A percentile compares a stretch with the other conserved stretches of the same genome.
Evolutionary conservation across 192 early-diverging fungal genomes (phyloP).

Genomic region (Coemansia sp.): DNA sequence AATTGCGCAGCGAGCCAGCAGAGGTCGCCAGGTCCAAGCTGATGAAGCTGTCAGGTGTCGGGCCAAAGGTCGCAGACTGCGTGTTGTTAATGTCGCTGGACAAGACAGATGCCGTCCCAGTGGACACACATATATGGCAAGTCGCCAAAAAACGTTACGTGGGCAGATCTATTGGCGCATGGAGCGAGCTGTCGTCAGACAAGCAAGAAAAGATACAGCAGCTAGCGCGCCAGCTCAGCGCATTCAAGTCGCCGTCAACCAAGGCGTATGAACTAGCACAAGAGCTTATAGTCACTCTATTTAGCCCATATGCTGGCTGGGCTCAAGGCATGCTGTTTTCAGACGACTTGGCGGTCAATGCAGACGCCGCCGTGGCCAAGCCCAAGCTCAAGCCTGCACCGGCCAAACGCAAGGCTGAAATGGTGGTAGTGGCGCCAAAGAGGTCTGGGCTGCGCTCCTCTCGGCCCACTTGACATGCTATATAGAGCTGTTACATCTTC

Average conservation of each 20-base stretch:
- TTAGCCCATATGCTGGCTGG: constrained; percentile 82
- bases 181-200: neutral
- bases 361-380: neutral
- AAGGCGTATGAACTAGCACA: constrained; percentile 68
- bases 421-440: neutral
- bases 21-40: constrained; percentile 58
- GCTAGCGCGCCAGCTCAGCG: constrained; percentile 30
- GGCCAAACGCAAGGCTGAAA: constrained; percentile 20
- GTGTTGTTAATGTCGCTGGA: constrained; percentile 90
- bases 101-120: constrained; percentile 73
- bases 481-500: constrained; percentile 27
- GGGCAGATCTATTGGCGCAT: neutral
- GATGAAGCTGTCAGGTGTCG: constrained; percentile 75
- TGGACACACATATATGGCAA: constrained; percentile 97
- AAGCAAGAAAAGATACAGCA: constrained; percentile 3
- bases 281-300: constrained; percentile 67
- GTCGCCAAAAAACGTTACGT: constrained; percentile 84
- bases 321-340: constrained; percentile 65
- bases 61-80: constrained; percentile 98
- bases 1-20: constrained; percentile 58
- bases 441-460: no score
- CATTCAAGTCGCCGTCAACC: constrained; percentile 62
- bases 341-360: constrained; percentile 31
- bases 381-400: constrained; percentile 4
- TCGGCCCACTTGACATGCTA: no score